Evolutionary conservation across 106 monocot genomes (phyloP).

Genomic region (Chionographis japonica): DNA sequence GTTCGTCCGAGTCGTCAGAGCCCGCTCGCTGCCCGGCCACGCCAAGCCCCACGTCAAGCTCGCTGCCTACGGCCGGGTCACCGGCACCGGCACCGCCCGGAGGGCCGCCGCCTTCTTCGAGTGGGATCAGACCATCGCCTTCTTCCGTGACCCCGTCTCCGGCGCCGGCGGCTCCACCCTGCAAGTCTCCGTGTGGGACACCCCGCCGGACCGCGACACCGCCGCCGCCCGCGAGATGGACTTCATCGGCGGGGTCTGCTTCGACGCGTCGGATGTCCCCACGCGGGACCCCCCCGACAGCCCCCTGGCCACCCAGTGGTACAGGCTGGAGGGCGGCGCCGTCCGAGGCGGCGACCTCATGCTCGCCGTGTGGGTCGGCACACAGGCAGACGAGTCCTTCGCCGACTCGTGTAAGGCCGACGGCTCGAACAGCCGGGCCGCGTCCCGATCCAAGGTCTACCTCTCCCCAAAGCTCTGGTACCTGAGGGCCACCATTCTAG

Average conservation of each 20-base stretch:
- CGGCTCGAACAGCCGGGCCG: conserved; percentile 11
- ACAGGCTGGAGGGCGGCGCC: conserved; percentile 64
- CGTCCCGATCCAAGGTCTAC: conserved; percentile 63
- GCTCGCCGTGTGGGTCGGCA: conserved; percentile 87
- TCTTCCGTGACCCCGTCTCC: conserved; percentile 32
- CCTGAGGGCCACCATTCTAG: conserved; percentile 68
- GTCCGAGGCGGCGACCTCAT: conserved; percentile 59
- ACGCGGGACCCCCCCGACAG: conserved; percentile 67
- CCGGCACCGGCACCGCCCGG: conserved; percentile 45
- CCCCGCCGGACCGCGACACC: conserved; percentile 33
- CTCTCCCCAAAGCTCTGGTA: conserved; percentile 94
- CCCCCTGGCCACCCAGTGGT: conserved; percentile 87
- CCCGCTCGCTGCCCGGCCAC: conserved; percentile 40
- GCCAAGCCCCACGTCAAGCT: conserved; percentile 58
- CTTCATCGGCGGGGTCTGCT: conserved; percentile 81
- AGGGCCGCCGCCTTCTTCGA: conserved; percentile 47
- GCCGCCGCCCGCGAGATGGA: conserved; percentile 20
- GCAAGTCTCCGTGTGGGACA: conserved; percentile 79
- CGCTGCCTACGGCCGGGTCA: conserved; percentile 38
- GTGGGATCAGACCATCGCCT: conserved; percentile 87
- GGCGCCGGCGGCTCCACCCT: conserved; percentile 23
- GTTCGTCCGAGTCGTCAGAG: conserved; percentile 76
- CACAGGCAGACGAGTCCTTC: conserved; percentile 85
- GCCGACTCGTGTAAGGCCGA: conserved; percentile 57
- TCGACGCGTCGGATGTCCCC: conserved; percentile 68